Base-by-base conservation (phyloP, 2,329 filamentous ascomycete genomes). In the Sordariomycetes sp. region DNA sequence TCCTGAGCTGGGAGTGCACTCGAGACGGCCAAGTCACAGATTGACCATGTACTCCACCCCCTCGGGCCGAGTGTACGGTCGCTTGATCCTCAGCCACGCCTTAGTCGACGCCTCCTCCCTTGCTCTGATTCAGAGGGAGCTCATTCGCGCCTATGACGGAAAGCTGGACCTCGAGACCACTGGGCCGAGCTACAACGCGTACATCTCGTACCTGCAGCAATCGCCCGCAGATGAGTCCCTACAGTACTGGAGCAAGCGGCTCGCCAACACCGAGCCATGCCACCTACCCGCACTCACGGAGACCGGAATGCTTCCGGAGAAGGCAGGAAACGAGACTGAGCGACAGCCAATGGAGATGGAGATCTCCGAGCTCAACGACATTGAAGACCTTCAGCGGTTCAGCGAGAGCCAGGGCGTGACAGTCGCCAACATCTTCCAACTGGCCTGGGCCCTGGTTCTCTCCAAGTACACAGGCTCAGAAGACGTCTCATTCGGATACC, bases 361-460 rank as follows among this genome's bases (percentile, higher is more conserved):
- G 28, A 60, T 62, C 17, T 50, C 62, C 2, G 60, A 60, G 0
- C 57, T 64, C 10, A 20, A 36, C 36, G 13, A 57, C 20, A 52
- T 60, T 1, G 35, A 57, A 10, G 7, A 61, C 1, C 59, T 70
- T 8, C 62, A 65, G 10, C 52, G 62, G 0, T 74, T 73, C 60
- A 74, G 74, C 59, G 67, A 66, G 56, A 64, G 64, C 50, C 63
- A 70, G 2, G 70, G 68, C 6, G 67, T 76, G 10, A 82, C 78
- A 0, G 59, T 76, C 0, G 74, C 78, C 0, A 76, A 72, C 39
- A 62, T 81, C 2, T 68, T 82, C 0, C 76, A 80, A 56, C 69
- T 77, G 32, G 70, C 71, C 0, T 82, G 79, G 79, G 74, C 73
- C 1, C 67, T 81, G 22, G 70, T 78, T 0, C 62, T 82, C 2